phyloP scores from a whole-genome alignment of 1,284 basidiomycete species.

The Ceratobasidium theobromae region DNA sequence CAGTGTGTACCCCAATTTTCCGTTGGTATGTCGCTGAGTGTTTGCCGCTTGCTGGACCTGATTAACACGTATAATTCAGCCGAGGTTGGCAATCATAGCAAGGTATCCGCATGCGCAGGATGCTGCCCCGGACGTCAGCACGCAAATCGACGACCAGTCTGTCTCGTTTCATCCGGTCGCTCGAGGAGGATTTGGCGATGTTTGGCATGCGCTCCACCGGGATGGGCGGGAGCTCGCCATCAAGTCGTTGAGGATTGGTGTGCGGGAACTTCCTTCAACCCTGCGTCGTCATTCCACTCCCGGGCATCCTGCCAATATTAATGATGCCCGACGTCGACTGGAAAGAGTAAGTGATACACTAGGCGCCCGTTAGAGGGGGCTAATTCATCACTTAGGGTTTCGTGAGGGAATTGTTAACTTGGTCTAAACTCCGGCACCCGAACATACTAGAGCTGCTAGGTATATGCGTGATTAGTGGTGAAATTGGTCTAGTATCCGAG shows the following conservation, averaged over 20 bases:
- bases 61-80: background rate
- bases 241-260: background rate
- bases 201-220: background rate
- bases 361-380: too few species aligned
- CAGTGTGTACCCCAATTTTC: too few species aligned
- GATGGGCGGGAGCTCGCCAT: slow-evolving; percentile 9
- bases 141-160: background rate
- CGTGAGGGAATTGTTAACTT: background rate
- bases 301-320: too few species aligned
- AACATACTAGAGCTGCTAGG: slow-evolving; percentile 6
- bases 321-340: background rate
- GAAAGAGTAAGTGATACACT: slow-evolving; percentile 15
- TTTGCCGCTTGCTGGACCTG: too few species aligned
- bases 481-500: slow-evolving; percentile 27
- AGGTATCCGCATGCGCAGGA: slow-evolving; percentile 1
- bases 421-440: slow-evolving; percentile 3
- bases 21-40: background rate
- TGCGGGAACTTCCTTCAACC: background rate
- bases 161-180: background rate
- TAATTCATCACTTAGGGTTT: background rate
- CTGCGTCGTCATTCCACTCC: too few species aligned
- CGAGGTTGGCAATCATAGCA: background rate
- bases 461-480: slow-evolving; percentile 20
- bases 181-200: slow-evolving; percentile 2
- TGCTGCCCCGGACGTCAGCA: background rate